These are phyloP conservation scores for Garcia nutans DNA, from an alignment of 345 rosid genomes.

Conservation along the genomic window DNA sequence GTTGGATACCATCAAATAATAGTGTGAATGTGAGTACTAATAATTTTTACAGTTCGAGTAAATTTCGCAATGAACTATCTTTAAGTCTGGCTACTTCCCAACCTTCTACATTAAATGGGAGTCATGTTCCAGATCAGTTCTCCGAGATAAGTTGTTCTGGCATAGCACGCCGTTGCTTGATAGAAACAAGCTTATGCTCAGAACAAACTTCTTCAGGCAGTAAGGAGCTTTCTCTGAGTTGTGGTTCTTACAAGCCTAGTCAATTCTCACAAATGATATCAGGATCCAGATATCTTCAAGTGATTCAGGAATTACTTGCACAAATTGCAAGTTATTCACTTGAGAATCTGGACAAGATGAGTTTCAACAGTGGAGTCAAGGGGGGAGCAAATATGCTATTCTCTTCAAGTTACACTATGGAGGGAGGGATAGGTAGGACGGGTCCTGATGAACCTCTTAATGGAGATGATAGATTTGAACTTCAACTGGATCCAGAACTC, in stretches of 20 bases:
- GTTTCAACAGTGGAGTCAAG: constrained; percentile 30
- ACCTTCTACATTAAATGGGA: constrained; percentile 29
- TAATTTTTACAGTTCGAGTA: constrained; percentile 33
- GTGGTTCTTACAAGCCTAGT: constrained; percentile 32
- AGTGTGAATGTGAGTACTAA: constrained; percentile 32
- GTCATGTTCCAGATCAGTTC: constrained; percentile 51
- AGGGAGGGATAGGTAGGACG: constrained; percentile 12
- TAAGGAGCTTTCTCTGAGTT: constrained; percentile 53
- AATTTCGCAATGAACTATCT: constrained; percentile 57
- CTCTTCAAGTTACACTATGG: constrained; percentile 23
- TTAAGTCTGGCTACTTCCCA: constrained; percentile 69
- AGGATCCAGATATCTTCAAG: constrained; percentile 69
- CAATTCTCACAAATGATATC: constrained; percentile 44
- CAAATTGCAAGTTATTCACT: constrained; percentile 75
- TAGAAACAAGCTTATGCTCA: constrained; percentile 38
- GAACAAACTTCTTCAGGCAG: constrained; percentile 56
- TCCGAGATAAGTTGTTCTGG: constrained; percentile 46
- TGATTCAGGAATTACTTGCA: constrained; percentile 80
- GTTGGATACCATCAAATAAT: constrained; percentile 42
- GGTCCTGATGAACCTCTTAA: constrained; percentile 33
- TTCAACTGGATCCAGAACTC: constrained; percentile 26
- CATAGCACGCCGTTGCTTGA: constrained; percentile 33
- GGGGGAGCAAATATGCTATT: constrained; percentile 23
- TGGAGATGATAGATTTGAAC: constrained; percentile 26
- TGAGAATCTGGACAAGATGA: constrained; percentile 45